phyloP scores from a whole-genome alignment of 2,329 filamentous ascomycete genomes.

The Hawksworthiomyces lignivorus region DNA sequence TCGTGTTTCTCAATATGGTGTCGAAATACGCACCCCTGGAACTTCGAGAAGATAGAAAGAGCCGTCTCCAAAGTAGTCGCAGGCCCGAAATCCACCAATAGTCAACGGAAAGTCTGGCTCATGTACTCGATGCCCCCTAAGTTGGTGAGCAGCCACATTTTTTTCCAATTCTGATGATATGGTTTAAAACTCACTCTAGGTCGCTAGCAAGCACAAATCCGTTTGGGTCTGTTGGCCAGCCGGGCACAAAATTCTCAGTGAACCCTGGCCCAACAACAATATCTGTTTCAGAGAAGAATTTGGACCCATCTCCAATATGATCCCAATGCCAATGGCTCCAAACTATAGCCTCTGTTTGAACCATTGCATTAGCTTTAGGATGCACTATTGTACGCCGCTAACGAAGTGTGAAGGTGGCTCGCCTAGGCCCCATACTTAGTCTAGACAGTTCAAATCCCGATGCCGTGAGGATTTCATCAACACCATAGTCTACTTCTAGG shows the following conservation, averaged over 20 bases:
- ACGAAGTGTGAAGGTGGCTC: too few relatives aligned
- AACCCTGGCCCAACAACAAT: background rate
- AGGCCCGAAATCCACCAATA: background rate
- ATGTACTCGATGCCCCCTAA: background rate
- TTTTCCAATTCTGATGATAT: too few relatives aligned
- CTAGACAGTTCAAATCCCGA: background rate
- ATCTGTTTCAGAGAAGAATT: background rate
- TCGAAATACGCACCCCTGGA: background rate
- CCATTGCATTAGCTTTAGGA: too few relatives aligned
- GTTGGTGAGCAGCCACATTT: too few relatives aligned
- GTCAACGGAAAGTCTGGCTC: background rate
- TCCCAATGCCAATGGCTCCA: conserved; percentile 6
- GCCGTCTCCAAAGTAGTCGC: background rate
- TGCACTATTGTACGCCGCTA: too few relatives aligned
- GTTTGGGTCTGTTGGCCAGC: background rate
- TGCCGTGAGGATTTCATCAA: background rate
- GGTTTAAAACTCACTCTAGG: background rate
- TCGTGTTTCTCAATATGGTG: too few relatives aligned
- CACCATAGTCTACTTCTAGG: background rate
- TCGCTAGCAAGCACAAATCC: background rate
- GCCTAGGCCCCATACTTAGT: background rate
- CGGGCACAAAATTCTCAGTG: background rate
- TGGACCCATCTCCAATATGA: background rate
- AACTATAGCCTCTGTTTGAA: background rate
- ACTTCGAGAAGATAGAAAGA: conserved; percentile 1